Conservation (phyloP, 345 rosid genomes). For the Schrenkiella parvula region DNA sequence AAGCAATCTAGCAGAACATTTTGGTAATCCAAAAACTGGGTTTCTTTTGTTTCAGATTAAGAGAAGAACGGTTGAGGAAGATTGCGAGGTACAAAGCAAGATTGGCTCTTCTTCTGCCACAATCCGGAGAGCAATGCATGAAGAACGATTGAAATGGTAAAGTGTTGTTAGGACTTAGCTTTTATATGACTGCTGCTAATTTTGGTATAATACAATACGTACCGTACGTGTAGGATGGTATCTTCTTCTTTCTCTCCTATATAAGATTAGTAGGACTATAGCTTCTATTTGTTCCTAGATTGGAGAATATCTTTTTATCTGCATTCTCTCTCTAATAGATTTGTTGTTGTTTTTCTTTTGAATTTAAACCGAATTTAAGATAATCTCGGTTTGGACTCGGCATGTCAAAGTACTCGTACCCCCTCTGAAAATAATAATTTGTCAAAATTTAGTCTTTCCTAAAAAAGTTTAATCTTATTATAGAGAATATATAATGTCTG, state of each 20-base stretch:
- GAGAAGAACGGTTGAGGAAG: conserved; percentile 61
- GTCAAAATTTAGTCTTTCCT: too few species aligned
- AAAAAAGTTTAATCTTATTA: too few species aligned
- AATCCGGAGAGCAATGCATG: conserved; percentile 50
- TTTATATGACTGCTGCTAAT: conserved; percentile 11
- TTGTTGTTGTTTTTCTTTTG: neutral
- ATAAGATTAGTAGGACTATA: neutral
- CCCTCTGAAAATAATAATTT: too few species aligned
- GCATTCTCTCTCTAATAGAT: conserved; percentile 1
- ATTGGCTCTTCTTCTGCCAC: conserved; percentile 80
- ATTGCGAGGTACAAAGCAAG: conserved; percentile 81
- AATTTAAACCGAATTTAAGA: neutral
- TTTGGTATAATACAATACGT: conserved; percentile 1
- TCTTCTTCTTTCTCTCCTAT: neutral
- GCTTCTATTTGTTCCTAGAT: neutral
- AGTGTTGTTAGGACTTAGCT: conserved; percentile 15
- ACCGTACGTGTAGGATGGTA: neutral
- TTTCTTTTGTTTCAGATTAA: conserved; percentile 40
- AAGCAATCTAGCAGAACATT: neutral
- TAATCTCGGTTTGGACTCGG: neutral
- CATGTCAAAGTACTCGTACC: neutral
- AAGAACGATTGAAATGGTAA: conserved; percentile 24
- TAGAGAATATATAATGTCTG: neutral
- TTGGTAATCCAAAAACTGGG: neutral
- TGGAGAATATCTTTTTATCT: neutral